Evolutionary conservation across 129 eudicot species (phyloP).

Genomic region (Deinandra increscens): DNA sequence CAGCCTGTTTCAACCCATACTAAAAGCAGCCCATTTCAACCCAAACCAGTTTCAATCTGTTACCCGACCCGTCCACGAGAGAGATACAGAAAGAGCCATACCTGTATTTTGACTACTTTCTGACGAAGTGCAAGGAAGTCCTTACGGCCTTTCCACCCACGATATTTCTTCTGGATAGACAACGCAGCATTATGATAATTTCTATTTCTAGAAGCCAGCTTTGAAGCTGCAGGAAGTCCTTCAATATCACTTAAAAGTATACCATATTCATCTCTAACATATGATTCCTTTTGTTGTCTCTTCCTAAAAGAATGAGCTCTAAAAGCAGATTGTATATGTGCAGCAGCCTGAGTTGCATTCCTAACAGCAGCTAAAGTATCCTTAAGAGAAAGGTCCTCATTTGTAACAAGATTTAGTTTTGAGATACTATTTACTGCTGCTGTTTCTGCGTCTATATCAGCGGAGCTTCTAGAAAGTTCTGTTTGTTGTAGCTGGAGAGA

Average conservation of each 20-base stretch:
- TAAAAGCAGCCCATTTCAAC: conserved; percentile 1
- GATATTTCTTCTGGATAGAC: conserved; percentile 85
- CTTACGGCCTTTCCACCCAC: conserved; percentile 90
- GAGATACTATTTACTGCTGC: conserved; percentile 44
- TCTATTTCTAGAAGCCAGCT: conserved; percentile 51
- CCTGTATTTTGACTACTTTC: conserved; percentile 98
- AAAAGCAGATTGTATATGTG: conserved; percentile 91
- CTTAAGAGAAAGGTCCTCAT: conserved; percentile 64
- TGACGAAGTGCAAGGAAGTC: conserved; percentile 80
- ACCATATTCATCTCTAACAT: conserved; percentile 46
- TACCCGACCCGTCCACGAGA: background rate
- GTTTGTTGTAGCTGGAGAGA: conserved; percentile 67
- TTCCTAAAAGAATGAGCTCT: conserved; percentile 93
- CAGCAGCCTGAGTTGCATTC: conserved; percentile 92
- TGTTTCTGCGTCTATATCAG: conserved; percentile 63
- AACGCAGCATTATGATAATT: conserved; percentile 69
- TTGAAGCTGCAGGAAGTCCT: conserved; percentile 74
- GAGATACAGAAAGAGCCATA: conserved; percentile 21
- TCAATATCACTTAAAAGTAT: conserved; percentile 50
- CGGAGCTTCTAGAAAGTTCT: conserved; percentile 60
- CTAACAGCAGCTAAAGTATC: conserved; percentile 80
- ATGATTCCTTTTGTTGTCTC: conserved; percentile 59
- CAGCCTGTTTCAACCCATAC: background rate
- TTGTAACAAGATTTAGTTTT: conserved; percentile 28
- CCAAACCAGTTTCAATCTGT: background rate